phyloP scores from a whole-genome alignment of 2,329 filamentous ascomycete species.

The Epichloe gansuensis region DNA sequence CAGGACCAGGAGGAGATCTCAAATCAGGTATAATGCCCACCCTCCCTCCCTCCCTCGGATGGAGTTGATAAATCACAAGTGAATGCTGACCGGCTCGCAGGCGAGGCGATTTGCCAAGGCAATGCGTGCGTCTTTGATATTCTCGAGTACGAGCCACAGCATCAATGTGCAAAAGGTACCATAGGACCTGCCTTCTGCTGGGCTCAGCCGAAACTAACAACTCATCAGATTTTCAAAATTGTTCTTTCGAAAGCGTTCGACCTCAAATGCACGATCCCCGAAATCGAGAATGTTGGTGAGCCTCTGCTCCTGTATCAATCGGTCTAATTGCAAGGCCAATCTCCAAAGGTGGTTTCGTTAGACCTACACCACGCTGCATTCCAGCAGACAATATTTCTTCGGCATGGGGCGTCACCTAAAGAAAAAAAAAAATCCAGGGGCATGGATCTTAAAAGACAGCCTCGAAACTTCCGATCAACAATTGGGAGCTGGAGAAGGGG shows the following conservation, averaged over 20 bases:
- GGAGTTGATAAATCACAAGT: neutral
- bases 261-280: constrained; percentile 95
- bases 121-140: constrained; percentile 95
- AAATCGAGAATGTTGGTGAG: constrained; percentile 97
- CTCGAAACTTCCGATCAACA: neutral
- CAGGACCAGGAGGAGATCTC: constrained; percentile 99
- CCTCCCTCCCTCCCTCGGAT: too few species aligned
- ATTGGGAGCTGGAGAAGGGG: neutral
- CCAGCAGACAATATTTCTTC: neutral
- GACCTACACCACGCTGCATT: neutral
- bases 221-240: constrained; percentile 88
- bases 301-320: constrained; percentile 84
- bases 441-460: neutral
- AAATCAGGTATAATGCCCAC: constrained; percentile 55
- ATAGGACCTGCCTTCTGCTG: neutral
- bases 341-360: neutral
- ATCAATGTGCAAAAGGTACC: constrained; percentile 96
- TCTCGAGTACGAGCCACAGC: constrained; percentile 96
- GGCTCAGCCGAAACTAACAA: neutral
- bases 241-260: constrained; percentile 98
- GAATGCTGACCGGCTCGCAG: constrained; percentile 29
- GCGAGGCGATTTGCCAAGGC: constrained; percentile 93
- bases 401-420: too few species aligned
- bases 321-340: constrained; percentile 16
- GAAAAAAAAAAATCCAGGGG: neutral